Conservation (phyloP, 352 stramenopile genomes). For the Phytophthora melonis region DNA sequence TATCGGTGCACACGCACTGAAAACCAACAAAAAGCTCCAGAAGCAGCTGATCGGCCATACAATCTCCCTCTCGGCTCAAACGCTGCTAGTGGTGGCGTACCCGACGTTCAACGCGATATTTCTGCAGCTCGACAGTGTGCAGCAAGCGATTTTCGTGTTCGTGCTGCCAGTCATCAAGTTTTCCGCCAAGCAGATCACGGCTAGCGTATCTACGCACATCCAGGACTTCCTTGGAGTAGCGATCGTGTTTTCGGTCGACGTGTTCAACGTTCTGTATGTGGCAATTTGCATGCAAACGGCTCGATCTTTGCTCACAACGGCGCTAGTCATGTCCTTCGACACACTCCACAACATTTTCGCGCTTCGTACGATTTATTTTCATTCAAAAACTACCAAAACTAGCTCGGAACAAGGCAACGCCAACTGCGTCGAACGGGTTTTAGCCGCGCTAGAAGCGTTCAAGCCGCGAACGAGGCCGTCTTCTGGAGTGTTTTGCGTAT, state of each 20-base stretch:
- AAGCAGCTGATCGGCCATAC: constrained; percentile 25
- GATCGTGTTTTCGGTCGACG: constrained; percentile 40
- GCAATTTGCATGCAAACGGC: constrained; percentile 48
- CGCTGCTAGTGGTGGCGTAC: constrained; percentile 37
- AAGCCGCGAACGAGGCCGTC: constrained; percentile 14
- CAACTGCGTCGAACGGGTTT: constrained; percentile 1
- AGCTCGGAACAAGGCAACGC: neutral
- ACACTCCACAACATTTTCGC: constrained; percentile 20
- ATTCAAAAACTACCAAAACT: constrained; percentile 8
- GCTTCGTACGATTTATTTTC: constrained; percentile 23
- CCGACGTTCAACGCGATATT: constrained; percentile 38
- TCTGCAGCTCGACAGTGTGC: constrained; percentile 4
- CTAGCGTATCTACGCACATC: constrained; percentile 18
- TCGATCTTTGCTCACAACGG: constrained; percentile 25
- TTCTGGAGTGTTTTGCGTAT: constrained; percentile 15
- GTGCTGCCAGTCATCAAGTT: constrained; percentile 39
- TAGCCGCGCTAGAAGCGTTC: constrained; percentile 2
- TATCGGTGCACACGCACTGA: constrained; percentile 11
- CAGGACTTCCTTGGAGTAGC: constrained; percentile 33
- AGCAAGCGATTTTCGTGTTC: constrained; percentile 30
- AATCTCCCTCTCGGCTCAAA: constrained; percentile 17
- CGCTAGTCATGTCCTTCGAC: constrained; percentile 22
- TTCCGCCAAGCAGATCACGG: constrained; percentile 34
- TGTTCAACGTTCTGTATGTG: constrained; percentile 49
- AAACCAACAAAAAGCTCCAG: constrained; percentile 22